A percentile compares a stretch with the other conserved stretches of the same genome.
These are phyloP conservation scores for Ashbya aceris DNA, from an alignment of 1,139 yeast species.

Conservation along the genomic window DNA sequence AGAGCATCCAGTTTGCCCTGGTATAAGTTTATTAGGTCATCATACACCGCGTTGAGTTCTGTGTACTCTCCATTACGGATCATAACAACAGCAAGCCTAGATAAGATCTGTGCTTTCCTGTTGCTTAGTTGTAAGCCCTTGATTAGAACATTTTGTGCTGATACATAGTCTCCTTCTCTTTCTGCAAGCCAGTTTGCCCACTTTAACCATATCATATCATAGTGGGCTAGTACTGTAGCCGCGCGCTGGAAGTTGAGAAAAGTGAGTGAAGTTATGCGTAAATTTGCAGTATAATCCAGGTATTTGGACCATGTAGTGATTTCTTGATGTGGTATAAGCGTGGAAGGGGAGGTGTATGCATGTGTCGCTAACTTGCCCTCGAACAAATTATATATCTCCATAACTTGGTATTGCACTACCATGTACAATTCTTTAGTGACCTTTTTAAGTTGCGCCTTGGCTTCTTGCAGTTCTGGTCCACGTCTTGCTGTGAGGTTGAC, in stretches of 20 bases:
- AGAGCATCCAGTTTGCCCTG: constrained; percentile 15
- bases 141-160: constrained; percentile 20
- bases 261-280: constrained; percentile 14
- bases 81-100: constrained; percentile 16
- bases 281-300: constrained; percentile 20
- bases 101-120: constrained; percentile 19
- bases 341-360: constrained; percentile 23
- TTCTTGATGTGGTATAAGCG: constrained; percentile 18
- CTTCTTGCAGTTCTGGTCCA: constrained; percentile 25
- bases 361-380: constrained; percentile 24
- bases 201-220: constrained; percentile 26
- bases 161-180: constrained; percentile 14
- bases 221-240: constrained; percentile 22
- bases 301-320: constrained; percentile 24
- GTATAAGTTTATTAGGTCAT: constrained; percentile 11
- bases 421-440: constrained; percentile 27
- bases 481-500: constrained; percentile 18
- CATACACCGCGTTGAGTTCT: constrained; percentile 12
- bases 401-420: constrained; percentile 25
- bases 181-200: constrained; percentile 27
- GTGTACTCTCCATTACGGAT: constrained; percentile 17
- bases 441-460: constrained; percentile 23
- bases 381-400: constrained; percentile 25
- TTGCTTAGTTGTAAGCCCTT: constrained; percentile 17
- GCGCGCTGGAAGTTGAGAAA: constrained; percentile 28